Evolutionary conservation across 768 basidiomycete species (phyloP).

Genomic region (Sporobolomyces pararoseus): DNA sequence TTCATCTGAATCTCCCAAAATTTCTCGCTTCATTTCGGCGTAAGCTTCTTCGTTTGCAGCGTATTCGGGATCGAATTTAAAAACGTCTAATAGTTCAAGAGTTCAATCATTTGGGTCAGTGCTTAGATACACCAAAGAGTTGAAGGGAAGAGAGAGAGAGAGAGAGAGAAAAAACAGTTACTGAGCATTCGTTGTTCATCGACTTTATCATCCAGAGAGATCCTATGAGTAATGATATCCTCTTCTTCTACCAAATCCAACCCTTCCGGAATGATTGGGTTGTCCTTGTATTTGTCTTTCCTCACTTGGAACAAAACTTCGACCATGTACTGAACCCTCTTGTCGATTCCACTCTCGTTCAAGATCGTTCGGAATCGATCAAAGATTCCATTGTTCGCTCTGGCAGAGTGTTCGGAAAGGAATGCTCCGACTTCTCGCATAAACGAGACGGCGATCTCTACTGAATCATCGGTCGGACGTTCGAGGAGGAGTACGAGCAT

Average conservation of each 20-base stretch:
- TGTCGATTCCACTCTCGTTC: conserved; percentile 90
- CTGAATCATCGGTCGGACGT: conserved; percentile 91
- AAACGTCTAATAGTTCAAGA: conserved; percentile 64
- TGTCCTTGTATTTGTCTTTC: conserved; percentile 99
- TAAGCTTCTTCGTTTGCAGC: conserved; percentile 91
- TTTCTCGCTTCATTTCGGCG: conserved; percentile 82
- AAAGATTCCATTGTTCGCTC: conserved; percentile 88
- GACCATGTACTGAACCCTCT: conserved; percentile 98
- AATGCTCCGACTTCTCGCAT: conserved; percentile 96
- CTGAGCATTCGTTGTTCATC: conserved; percentile 91
- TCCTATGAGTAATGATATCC: conserved; percentile 92
- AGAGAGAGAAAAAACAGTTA: conserved; percentile 54
- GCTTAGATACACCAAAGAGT: not conserved
- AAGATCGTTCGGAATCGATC: conserved; percentile 95
- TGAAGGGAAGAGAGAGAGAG: not conserved
- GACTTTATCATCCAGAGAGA: conserved; percentile 86
- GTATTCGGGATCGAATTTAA: conserved; percentile 87
- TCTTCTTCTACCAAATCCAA: conserved; percentile 96
- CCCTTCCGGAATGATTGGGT: conserved; percentile 88
- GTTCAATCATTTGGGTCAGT: not conserved
- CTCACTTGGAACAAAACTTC: conserved; percentile 98
- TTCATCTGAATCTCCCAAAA: conserved; percentile 75
- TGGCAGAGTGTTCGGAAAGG: conserved; percentile 85
- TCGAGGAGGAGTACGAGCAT: conserved; percentile 93
- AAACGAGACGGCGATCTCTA: conserved; percentile 96